Percentiles rank a stretch among this genome's conserved stretches.
Conservation (phyloP, 1,284 basidiomycete genomes). For the Ceratorhiza oryzae-sativae region DNA sequence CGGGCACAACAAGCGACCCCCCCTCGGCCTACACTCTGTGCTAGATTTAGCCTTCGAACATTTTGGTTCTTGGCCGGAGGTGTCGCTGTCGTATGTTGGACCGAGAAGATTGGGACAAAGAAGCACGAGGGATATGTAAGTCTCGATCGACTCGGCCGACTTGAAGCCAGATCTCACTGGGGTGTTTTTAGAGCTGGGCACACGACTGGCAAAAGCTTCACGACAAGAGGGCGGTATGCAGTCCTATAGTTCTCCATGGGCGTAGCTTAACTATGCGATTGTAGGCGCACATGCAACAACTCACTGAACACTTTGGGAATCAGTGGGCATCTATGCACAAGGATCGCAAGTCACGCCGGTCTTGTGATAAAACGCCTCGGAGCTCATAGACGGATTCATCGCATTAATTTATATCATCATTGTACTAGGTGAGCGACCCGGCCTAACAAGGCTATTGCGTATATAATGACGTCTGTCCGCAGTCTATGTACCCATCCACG, state of each 20-base stretch:
- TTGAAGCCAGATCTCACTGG: neutral
- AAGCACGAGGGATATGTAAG: neutral
- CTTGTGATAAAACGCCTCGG: neutral
- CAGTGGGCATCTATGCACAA: slow-evolving; percentile 34
- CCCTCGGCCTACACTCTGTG: neutral
- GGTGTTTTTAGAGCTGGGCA: neutral
- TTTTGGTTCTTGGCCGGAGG: slow-evolving; percentile 27
- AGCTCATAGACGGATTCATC: neutral
- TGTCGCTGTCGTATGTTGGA: slow-evolving; percentile 16
- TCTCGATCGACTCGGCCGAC: neutral
- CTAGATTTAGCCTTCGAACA: neutral
- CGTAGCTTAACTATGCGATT: neutral
- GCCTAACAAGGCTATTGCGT: neutral
- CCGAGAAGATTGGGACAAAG: slow-evolving; percentile 24
- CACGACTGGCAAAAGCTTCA: neutral
- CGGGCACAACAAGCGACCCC: neutral
- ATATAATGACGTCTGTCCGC: neutral
- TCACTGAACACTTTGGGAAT: neutral
- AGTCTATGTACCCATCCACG: neutral
- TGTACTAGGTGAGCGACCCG: slow-evolving; percentile 1
- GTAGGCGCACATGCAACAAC: neutral
- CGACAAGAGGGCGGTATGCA: slow-evolving; percentile 3
- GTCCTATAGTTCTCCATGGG: neutral
- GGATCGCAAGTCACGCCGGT: neutral
- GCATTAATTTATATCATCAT: neutral